Conservation (phyloP, 805 yeast species). For the Cyberlindnera subsufficiens region DNA sequence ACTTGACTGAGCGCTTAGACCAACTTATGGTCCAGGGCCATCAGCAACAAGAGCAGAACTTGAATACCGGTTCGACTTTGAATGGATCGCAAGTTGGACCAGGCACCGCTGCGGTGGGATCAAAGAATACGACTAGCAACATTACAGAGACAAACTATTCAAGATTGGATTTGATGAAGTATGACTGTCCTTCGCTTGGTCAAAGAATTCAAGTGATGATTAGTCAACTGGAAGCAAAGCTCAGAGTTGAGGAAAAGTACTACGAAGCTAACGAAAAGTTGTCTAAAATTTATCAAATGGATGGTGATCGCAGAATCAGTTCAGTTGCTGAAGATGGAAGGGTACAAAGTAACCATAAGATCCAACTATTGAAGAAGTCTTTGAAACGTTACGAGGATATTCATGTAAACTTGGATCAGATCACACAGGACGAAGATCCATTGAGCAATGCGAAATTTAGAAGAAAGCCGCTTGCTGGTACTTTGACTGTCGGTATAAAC, state of each 20-base stretch:
- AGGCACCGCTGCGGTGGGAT: constrained; percentile 25
- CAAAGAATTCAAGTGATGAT: constrained; percentile 94
- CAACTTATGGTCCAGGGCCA: constrained; percentile 37
- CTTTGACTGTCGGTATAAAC: constrained; percentile 62
- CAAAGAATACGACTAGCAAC: constrained; percentile 6
- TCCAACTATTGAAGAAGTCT: constrained; percentile 76
- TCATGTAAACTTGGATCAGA: constrained; percentile 60
- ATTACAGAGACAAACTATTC: constrained; percentile 40
- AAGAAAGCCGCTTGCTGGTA: constrained; percentile 80
- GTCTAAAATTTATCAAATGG: constrained; percentile 77
- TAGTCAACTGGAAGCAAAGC: constrained; percentile 88
- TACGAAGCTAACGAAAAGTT: constrained; percentile 89
- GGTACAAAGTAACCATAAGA: constrained; percentile 77
- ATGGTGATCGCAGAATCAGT: constrained; percentile 82
- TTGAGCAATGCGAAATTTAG: constrained; percentile 67
- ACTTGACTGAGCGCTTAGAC: constrained; percentile 70
- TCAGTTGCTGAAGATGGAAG: constrained; percentile 88
- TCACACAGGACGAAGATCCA: constrained; percentile 46
- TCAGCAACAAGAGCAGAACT: not conserved
- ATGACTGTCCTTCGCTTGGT: constrained; percentile 91
- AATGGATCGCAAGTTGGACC: constrained; percentile 19
- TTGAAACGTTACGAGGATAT: constrained; percentile 85
- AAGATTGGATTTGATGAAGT: constrained; percentile 75
- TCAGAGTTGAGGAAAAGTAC: constrained; percentile 91
- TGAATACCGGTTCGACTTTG: constrained; percentile 1